Percentiles rank a stretch among this genome's conserved stretches.
Evolutionary conservation across 306 rosid species (phyloP).

Genomic region (Arachis hypogaea): DNA sequence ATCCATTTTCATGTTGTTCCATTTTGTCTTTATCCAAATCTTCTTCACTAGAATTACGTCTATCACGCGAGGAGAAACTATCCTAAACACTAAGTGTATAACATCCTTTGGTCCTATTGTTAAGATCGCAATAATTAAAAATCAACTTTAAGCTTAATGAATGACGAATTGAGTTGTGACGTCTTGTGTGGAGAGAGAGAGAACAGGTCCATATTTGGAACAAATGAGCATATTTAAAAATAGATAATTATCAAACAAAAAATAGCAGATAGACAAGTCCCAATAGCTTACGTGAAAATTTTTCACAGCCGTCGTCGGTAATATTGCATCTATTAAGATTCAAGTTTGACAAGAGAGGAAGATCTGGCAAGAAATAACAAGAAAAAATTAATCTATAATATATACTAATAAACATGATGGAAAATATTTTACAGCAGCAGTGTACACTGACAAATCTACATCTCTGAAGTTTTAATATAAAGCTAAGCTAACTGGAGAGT

Average conservation of each 20-base stretch:
- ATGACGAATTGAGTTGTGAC: too few relatives aligned
- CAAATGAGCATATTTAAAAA: conserved; percentile 4
- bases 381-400: conserved; percentile 25
- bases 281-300: conserved; percentile 73
- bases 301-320: conserved; percentile 68
- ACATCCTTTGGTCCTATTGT: too few relatives aligned
- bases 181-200: too few relatives aligned
- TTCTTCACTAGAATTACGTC: too few relatives aligned
- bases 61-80: too few relatives aligned
- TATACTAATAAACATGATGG: conserved; percentile 8
- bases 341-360: conserved; percentile 65
- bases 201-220: not conserved
- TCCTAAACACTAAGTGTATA: too few relatives aligned
- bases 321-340: conserved; percentile 81
- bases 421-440: conserved; percentile 1
- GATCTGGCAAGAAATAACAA: conserved; percentile 60
- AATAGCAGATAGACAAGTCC: conserved; percentile 19
- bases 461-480: not conserved
- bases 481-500: too few relatives aligned
- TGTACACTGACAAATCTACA: conserved; percentile 6
- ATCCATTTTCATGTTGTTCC: too few relatives aligned
- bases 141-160: too few relatives aligned
- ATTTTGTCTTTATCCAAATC: too few relatives aligned
- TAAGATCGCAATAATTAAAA: too few relatives aligned
- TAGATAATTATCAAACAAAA: conserved; percentile 13